These are phyloP conservation scores for Septoria petroselini DNA, from an alignment of 2,329 filamentous ascomycete genomes.

Conservation along the genomic window DNA sequence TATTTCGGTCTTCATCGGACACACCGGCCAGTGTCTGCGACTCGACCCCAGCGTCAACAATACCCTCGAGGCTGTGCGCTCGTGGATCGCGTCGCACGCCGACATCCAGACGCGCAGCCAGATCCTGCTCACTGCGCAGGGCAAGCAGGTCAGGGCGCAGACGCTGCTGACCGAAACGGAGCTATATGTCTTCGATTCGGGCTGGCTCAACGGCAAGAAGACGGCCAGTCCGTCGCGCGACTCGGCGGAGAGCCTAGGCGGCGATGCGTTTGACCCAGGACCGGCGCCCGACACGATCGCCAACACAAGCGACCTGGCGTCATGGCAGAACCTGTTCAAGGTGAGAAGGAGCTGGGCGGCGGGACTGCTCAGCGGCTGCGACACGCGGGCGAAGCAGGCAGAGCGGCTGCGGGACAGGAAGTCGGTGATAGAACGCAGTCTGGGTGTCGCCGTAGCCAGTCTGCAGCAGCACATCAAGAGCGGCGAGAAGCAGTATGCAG, in stretches of 20 bases:
- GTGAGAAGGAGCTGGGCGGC: conserved; percentile 77
- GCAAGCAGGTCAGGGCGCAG: conserved; percentile 78
- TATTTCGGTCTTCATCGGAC: conserved; percentile 72
- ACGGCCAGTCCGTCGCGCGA: conserved; percentile 41
- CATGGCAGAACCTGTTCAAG: conserved; percentile 87
- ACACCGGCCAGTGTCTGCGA: conserved; percentile 82
- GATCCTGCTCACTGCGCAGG: conserved; percentile 80
- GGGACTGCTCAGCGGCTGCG: conserved; percentile 66
- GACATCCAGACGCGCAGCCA: conserved; percentile 74
- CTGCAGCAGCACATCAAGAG: conserved; percentile 70
- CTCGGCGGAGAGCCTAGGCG: conserved; percentile 35
- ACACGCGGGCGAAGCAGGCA: conserved; percentile 59
- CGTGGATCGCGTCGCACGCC: conserved; percentile 72
- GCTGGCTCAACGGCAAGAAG: conserved; percentile 38
- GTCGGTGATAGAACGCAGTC: conserved; percentile 71
- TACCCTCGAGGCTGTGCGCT: conserved; percentile 78
- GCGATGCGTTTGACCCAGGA: conserved; percentile 58
- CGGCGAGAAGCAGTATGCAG: conserved; percentile 68
- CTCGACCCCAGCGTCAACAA: conserved; percentile 72
- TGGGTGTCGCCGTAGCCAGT: conserved; percentile 83
- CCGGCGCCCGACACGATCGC: conserved; percentile 74
- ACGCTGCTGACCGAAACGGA: conserved; percentile 81
- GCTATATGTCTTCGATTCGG: conserved; percentile 87
- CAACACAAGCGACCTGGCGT: conserved; percentile 72
- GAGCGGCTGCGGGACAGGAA: conserved; percentile 69